These are phyloP conservation scores for Apiotrichum sp. DNA, from an alignment of 1,284 basidiomycete genomes.

Conservation along the genomic window DNA sequence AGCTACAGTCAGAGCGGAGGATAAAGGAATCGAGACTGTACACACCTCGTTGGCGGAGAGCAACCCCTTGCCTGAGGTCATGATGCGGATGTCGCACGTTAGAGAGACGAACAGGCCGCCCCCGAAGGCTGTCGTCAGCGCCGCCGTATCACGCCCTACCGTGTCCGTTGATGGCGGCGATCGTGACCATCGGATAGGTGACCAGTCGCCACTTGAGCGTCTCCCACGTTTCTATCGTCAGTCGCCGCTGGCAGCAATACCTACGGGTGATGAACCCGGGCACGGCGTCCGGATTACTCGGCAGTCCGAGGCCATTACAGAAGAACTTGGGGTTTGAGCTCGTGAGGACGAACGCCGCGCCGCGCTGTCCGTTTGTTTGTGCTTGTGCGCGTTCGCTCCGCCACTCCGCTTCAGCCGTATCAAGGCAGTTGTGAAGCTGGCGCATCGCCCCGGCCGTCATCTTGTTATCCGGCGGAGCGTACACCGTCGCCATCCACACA, in stretches of 20 bases:
- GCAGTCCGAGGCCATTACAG: conserved; percentile 41
- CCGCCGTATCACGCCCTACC: too few species aligned
- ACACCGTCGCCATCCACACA: background rate
- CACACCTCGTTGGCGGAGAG: too few species aligned
- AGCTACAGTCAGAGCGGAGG: too few species aligned
- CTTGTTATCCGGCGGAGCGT: background rate
- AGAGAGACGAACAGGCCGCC: too few species aligned
- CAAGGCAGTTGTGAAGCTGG: background rate
- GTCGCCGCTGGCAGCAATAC: conserved; percentile 22
- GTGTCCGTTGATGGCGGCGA: too few species aligned
- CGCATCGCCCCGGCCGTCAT: background rate
- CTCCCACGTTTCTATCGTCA: background rate
- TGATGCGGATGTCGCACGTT: too few species aligned
- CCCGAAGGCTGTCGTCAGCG: too few species aligned
- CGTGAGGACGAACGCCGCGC: background rate
- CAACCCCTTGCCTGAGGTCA: too few species aligned
- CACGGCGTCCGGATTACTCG: conserved; percentile 35
- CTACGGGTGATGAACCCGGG: conserved; percentile 70
- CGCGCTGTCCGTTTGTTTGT: background rate
- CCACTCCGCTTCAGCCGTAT: background rate
- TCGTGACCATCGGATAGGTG: too few species aligned
- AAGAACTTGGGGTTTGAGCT: background rate
- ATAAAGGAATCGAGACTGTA: too few species aligned
- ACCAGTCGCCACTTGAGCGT: too few species aligned
- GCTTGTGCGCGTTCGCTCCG: background rate